Conservation (phyloP, 495 filamentous ascomycete genomes). For the Penicillium paradoxum region DNA sequence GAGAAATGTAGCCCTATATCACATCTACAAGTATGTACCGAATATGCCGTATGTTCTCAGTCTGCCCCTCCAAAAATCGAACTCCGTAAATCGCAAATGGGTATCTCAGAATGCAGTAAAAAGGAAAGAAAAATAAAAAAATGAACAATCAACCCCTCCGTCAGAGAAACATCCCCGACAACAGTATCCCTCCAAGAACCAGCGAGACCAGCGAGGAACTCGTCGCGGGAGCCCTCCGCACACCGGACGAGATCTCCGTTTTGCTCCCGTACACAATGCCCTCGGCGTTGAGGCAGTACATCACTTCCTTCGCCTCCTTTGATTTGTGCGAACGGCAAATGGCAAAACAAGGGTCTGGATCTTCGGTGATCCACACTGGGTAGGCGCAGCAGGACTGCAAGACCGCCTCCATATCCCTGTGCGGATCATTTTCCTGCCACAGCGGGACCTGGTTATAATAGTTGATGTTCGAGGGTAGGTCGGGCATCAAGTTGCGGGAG, state of each 20-base stretch:
- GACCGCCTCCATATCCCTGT: slow-evolving; percentile 5
- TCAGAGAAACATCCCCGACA: slow-evolving; percentile 4
- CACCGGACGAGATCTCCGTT: background rate
- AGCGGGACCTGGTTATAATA: slow-evolving; percentile 18
- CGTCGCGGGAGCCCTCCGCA: background rate
- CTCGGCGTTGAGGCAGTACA: slow-evolving; percentile 19
- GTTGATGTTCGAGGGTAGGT: slow-evolving; percentile 2
- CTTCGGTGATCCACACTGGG: slow-evolving; percentile 10
- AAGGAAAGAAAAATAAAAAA: background rate
- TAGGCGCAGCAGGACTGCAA: slow-evolving; percentile 11
- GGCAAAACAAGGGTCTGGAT: slow-evolving; percentile 18
- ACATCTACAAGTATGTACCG: no score
- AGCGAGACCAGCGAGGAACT: background rate
- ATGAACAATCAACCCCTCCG: background rate
- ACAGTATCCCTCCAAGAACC: slow-evolving; percentile 5
- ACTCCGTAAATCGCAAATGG: slow-evolving; percentile 4
- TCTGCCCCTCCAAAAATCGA: background rate
- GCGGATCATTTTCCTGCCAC: slow-evolving; percentile 9
- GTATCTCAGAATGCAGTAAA: slow-evolving; percentile 2
- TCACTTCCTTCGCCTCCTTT: slow-evolving; percentile 7
- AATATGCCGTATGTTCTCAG: no score
- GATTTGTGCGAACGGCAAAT: slow-evolving; percentile 10
- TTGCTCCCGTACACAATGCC: slow-evolving; percentile 7
- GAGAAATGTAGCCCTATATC: no score
- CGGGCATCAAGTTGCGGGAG: slow-evolving; percentile 8